phyloP scores from a whole-genome alignment of 352 stramenopile species.

The Thraustochytrium sp. region DNA sequence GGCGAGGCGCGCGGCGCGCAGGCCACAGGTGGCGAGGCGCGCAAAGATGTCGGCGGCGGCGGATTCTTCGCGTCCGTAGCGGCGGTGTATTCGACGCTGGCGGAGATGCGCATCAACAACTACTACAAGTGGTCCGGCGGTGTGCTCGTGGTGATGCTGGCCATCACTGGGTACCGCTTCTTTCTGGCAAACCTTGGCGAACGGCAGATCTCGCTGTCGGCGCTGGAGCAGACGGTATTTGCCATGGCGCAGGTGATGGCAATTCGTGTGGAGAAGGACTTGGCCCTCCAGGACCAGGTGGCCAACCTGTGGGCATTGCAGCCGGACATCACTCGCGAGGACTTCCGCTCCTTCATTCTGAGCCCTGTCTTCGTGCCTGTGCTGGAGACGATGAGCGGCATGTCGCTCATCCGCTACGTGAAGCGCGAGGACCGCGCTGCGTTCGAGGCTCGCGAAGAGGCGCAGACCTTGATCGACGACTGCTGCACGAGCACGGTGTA shows the following conservation, averaged over 20 bases:
- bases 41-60: not conserved
- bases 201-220: not conserved
- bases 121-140: constrained; percentile 3
- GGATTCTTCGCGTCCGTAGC: not conserved
- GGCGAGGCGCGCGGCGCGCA: not conserved
- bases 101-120: not conserved
- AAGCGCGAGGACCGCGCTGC: not conserved
- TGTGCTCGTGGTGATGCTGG: not conserved
- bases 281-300: not conserved
- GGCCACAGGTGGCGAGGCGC: not conserved
- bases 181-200: not conserved
- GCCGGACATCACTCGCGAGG: not conserved
- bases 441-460: not conserved
- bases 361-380: not conserved
- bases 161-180: not conserved
- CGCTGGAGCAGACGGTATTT: not conserved
- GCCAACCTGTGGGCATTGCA: not conserved
- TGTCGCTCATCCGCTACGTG: not conserved
- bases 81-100: not conserved
- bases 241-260: not conserved
- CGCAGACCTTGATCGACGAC: not conserved
- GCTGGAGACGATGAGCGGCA: not conserved
- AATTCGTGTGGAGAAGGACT: not conserved
- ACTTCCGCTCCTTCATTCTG: not conserved
- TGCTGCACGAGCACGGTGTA: not conserved